These are phyloP conservation scores for Acanthamoeba quina DNA, from an alignment of 208 protist genomes.

Conservation along the genomic window DNA sequence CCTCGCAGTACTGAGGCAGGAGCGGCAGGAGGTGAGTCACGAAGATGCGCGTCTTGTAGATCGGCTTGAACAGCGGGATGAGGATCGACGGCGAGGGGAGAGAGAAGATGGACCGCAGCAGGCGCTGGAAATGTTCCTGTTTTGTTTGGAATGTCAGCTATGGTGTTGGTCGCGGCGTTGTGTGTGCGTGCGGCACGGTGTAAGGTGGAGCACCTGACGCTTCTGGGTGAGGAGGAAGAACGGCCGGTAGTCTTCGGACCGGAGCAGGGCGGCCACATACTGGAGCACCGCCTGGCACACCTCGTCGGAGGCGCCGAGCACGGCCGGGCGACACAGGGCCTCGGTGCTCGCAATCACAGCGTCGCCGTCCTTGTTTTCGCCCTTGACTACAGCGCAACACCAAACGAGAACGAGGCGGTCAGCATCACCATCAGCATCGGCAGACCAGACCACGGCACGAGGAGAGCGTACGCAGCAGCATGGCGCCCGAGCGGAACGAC, in stretches of 20 bases:
- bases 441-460: neutral
- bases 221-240: constrained; percentile 58
- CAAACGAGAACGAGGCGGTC: neutral
- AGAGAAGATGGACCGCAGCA: constrained; percentile 37
- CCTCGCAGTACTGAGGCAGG: constrained; percentile 67
- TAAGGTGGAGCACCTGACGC: constrained; percentile 19
- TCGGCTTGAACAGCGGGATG: constrained; percentile 22
- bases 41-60: constrained; percentile 50
- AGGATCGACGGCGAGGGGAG: neutral
- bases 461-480: constrained; percentile 39
- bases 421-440: neutral
- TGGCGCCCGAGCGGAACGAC: neutral
- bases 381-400: neutral
- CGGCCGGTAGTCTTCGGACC: constrained; percentile 31
- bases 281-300: constrained; percentile 38
- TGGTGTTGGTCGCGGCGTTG: neutral
- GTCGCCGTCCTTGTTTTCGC: constrained; percentile 48
- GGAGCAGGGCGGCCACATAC: constrained; percentile 15
- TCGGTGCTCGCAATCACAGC: constrained; percentile 18
- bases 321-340: neutral
- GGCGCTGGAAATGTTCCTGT: constrained; percentile 43
- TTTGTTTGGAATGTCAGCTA: neutral
- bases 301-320: constrained; percentile 13
- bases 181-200: neutral
- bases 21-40: constrained; percentile 46